Percentiles rank a stretch among this genome's conserved stretches.
phyloP scores from a whole-genome alignment of 2,329 filamentous ascomycete species.

The Fragosphaeria purpurea region DNA sequence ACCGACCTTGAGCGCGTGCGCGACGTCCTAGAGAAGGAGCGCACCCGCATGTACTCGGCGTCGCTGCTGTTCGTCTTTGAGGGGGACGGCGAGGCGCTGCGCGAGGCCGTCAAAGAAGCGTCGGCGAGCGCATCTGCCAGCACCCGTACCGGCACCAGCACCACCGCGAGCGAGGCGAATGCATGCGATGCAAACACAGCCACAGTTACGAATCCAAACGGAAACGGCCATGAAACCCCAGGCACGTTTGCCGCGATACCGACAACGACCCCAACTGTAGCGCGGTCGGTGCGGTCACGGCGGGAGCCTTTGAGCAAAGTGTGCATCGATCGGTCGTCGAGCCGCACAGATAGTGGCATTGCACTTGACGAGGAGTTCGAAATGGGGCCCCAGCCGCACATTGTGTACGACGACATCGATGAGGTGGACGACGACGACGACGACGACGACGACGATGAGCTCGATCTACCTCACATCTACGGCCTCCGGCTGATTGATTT shows the following conservation, averaged over 20 bases:
- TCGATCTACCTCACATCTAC: conserved; percentile 55
- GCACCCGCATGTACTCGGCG: conserved; percentile 55
- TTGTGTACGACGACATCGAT: conserved; percentile 36
- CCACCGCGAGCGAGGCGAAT: conserved; percentile 28
- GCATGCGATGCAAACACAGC: background rate
- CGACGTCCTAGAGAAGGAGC: conserved; percentile 41
- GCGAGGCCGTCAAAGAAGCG: conserved; percentile 41
- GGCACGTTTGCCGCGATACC: too few relatives aligned
- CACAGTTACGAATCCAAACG: background rate
- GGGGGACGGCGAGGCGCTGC: conserved; percentile 47
- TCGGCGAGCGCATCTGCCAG: conserved; percentile 28
- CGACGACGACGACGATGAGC: conserved; percentile 44
- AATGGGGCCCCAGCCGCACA: conserved; percentile 35
- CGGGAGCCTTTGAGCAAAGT: conserved; percentile 12
- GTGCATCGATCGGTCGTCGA: conserved; percentile 22
- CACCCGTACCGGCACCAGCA: too few relatives aligned
- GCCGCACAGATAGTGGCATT: conserved; percentile 47
- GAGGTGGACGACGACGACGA: conserved; percentile 29
- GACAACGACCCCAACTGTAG: conserved; percentile 1
- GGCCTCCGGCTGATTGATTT: conserved; percentile 90
- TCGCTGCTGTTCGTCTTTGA: conserved; percentile 56
- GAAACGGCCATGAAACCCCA: background rate
- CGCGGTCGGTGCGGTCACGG: conserved; percentile 3
- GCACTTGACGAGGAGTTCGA: conserved; percentile 31
- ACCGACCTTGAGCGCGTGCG: conserved; percentile 43